Percentiles rank a stretch among this genome's conserved stretches.
phyloP scores from a whole-genome alignment of 805 yeast genomes.

The Candida dajiaensis region DNA sequence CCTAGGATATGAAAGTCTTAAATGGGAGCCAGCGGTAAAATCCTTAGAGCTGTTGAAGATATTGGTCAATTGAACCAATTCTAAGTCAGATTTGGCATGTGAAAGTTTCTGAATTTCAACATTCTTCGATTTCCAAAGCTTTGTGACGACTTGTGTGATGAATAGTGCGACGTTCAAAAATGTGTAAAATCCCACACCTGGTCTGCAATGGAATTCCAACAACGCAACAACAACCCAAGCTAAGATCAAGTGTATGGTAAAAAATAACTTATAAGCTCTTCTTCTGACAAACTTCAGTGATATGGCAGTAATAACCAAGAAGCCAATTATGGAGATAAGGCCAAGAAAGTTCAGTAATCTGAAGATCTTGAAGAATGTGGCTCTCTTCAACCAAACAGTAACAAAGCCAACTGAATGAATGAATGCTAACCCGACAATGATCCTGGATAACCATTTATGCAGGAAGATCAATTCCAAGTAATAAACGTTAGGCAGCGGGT shows the following conservation, averaged over 20 bases:
- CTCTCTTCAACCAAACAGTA: constrained; percentile 39
- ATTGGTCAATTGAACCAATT: constrained; percentile 22
- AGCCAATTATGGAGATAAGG: constrained; percentile 32
- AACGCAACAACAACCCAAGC: constrained; percentile 39
- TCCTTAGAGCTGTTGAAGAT: constrained; percentile 14
- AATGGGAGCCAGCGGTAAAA: constrained; percentile 52
- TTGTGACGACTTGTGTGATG: constrained; percentile 30
- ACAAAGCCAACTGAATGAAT: constrained; percentile 51
- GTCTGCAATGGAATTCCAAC: constrained; percentile 62
- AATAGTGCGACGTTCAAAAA: constrained; percentile 27
- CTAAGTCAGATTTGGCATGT: constrained; percentile 17
- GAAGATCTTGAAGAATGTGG: constrained; percentile 30
- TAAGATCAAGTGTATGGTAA: constrained; percentile 48
- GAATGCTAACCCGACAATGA: constrained; percentile 39
- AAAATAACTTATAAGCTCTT: constrained; percentile 46
- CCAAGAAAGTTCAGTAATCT: constrained; percentile 47
- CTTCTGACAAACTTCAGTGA: constrained; percentile 47
- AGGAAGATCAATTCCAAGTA: constrained; percentile 51
- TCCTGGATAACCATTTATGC: constrained; percentile 70
- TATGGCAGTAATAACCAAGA: constrained; percentile 33
- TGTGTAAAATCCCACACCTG: constrained; percentile 44
- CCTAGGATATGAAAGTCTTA: constrained; percentile 39
- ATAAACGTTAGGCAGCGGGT: constrained; percentile 37
- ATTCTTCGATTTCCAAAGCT: constrained; percentile 23
- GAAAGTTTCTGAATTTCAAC: constrained; percentile 13